Percentiles rank a stretch among this genome's conserved stretches.
These are phyloP conservation scores for Trichoderma cornu-damae DNA, from an alignment of 2,329 filamentous ascomycete species.

Conservation along the genomic window DNA sequence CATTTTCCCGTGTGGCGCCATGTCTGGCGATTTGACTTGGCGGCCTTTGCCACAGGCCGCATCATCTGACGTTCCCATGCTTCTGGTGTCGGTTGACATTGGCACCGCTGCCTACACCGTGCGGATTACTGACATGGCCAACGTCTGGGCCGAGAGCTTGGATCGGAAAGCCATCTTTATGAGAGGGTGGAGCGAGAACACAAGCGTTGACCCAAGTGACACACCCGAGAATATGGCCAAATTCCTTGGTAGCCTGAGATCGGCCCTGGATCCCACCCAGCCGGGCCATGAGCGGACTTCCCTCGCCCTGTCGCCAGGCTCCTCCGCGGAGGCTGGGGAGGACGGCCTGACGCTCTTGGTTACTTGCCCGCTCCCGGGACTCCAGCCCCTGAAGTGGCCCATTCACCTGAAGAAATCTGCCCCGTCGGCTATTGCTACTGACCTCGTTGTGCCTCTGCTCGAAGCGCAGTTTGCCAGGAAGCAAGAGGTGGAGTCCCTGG, in stretches of 20 bases:
- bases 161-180: slow-evolving; percentile 57
- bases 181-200: slow-evolving; percentile 58
- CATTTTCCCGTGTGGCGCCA: slow-evolving; percentile 21
- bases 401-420: slow-evolving; percentile 50
- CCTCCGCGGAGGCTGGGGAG: slow-evolving; percentile 32
- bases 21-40: slow-evolving; percentile 40
- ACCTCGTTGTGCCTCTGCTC: slow-evolving; percentile 49
- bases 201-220: slow-evolving; percentile 68
- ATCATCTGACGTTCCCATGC: slow-evolving; percentile 47
- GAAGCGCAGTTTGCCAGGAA: slow-evolving; percentile 40
- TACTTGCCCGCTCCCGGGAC: slow-evolving; percentile 57
- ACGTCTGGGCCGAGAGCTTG: slow-evolving; percentile 66
- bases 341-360: slow-evolving; percentile 49
- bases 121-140: slow-evolving; percentile 64
- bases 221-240: slow-evolving; percentile 62
- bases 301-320: slow-evolving; percentile 39
- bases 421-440: slow-evolving; percentile 40
- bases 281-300: slow-evolving; percentile 41
- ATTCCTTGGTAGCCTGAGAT: slow-evolving; percentile 59
- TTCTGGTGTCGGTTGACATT: slow-evolving; percentile 59
- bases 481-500: slow-evolving; percentile 41
- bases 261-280: slow-evolving; percentile 45
- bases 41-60: slow-evolving; percentile 41
- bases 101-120: slow-evolving; percentile 55
- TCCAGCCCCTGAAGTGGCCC: slow-evolving; percentile 61